phyloP scores from a whole-genome alignment of 2,329 filamentous ascomycete species.

The Chaetomiaceae sp. region DNA sequence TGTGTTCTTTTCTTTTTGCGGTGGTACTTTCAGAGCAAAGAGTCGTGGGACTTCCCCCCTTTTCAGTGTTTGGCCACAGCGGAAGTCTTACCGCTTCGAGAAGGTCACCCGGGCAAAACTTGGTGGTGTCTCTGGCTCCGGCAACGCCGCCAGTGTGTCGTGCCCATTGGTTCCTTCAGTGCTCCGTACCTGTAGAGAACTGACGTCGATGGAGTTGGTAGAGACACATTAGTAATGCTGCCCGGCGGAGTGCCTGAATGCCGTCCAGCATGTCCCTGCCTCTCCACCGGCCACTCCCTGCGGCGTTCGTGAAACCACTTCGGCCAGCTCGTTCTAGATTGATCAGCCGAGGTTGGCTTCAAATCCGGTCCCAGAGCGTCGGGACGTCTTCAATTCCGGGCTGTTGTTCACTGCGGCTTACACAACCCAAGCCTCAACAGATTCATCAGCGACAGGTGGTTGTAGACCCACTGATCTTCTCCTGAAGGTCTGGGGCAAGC shows the following conservation, averaged over 20 bases:
- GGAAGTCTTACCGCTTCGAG: neutral
- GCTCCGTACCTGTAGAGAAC: neutral
- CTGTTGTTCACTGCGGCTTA: no score
- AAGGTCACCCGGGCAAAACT: no score
- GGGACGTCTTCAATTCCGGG: neutral
- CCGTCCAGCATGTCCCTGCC: neutral
- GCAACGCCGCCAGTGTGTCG: neutral
- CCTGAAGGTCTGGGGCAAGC: no score
- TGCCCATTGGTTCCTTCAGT: neutral
- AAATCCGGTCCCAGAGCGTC: slow-evolving; percentile 8
- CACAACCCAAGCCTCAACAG: no score
- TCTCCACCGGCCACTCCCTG: neutral
- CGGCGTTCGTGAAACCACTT: neutral
- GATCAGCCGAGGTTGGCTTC: slow-evolving; percentile 10
- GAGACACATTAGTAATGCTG: neutral
- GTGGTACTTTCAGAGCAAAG: neutral
- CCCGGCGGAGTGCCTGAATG: neutral
- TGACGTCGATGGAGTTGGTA: neutral
- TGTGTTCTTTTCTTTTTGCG: neutral
- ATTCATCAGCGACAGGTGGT: no score
- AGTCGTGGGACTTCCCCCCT: neutral
- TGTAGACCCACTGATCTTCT: no score
- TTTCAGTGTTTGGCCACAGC: no score
- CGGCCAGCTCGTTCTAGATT: neutral
- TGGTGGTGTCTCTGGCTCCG: neutral